These are phyloP conservation scores for Gyromitra esculenta DNA, from an alignment of 2,329 filamentous ascomycete genomes.

Conservation along the genomic window DNA sequence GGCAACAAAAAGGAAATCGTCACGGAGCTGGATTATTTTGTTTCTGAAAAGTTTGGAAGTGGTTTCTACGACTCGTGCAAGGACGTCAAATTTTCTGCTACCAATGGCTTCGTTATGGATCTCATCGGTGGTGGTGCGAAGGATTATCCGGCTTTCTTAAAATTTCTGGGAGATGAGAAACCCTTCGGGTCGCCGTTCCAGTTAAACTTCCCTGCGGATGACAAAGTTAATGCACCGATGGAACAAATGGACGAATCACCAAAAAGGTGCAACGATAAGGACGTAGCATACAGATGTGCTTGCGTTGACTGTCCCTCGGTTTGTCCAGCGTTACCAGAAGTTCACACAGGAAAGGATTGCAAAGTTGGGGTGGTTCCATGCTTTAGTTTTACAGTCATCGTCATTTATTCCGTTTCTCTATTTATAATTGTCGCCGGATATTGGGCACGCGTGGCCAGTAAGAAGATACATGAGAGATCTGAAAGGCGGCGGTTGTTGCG, in stretches of 20 bases:
- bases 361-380: slow-evolving; percentile 89
- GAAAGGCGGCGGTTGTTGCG: slow-evolving; percentile 88
- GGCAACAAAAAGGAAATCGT: slow-evolving; percentile 72
- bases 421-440: slow-evolving; percentile 73
- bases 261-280: slow-evolving; percentile 88
- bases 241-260: slow-evolving; percentile 74
- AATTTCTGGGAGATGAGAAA: slow-evolving; percentile 93
- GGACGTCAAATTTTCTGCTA: slow-evolving; percentile 96
- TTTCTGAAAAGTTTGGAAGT: slow-evolving; percentile 82
- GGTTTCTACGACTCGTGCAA: slow-evolving; percentile 98
- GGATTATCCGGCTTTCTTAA: slow-evolving; percentile 85
- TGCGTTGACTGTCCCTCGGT: slow-evolving; percentile 91
- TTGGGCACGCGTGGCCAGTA: slow-evolving; percentile 79
- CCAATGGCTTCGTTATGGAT: slow-evolving; percentile 92
- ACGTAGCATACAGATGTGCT: slow-evolving; percentile 85
- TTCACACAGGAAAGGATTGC: slow-evolving; percentile 76
- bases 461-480: slow-evolving; percentile 76
- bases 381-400: slow-evolving; percentile 88
- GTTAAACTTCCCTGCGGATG: slow-evolving; percentile 83
- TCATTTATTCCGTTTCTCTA: slow-evolving; percentile 82
- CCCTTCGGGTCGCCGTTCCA: slow-evolving; percentile 93
- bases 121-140: slow-evolving; percentile 95
- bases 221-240: slow-evolving; percentile 74
- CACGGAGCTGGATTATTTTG: slow-evolving; percentile 87
- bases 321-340: slow-evolving; percentile 81